Evolutionary conservation across 1,139 yeast species (phyloP).

Genomic region (Ogataea hybrid): DNA sequence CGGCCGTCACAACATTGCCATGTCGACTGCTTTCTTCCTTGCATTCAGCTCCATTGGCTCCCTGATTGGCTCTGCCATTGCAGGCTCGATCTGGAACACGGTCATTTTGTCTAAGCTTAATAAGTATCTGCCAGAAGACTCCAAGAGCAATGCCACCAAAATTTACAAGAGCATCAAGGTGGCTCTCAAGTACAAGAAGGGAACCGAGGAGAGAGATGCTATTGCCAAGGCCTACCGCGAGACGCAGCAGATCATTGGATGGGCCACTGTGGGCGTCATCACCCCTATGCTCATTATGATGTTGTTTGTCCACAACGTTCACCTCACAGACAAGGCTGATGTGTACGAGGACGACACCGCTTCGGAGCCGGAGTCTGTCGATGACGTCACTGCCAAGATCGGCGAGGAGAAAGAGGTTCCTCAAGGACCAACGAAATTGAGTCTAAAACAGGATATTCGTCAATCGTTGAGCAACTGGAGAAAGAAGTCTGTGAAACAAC

Average conservation of each 20-base stretch:
- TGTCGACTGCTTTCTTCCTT: no score
- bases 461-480: neutral
- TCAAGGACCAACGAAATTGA: neutral
- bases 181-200: conserved; percentile 2
- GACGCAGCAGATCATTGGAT: conserved; percentile 2
- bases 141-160: neutral
- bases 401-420: no score
- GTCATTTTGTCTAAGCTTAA: neutral
- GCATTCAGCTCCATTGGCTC: no score
- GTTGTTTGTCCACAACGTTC: no score
- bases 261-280: conserved; percentile 1
- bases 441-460: neutral
- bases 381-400: no score
- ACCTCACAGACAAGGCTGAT: no score
- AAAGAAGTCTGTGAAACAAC: neutral
- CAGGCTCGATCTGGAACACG: neutral
- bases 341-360: no score
- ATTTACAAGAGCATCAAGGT: conserved; percentile 4
- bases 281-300: no score
- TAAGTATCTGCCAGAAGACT: conserved; percentile 2
- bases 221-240: conserved; percentile 3
- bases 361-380: no score
- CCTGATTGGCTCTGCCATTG: no score
- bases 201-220: neutral
- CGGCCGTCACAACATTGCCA: no score